Conservation (phyloP, 169 alveolate species). For the Amoebophrya sp. region DNA sequence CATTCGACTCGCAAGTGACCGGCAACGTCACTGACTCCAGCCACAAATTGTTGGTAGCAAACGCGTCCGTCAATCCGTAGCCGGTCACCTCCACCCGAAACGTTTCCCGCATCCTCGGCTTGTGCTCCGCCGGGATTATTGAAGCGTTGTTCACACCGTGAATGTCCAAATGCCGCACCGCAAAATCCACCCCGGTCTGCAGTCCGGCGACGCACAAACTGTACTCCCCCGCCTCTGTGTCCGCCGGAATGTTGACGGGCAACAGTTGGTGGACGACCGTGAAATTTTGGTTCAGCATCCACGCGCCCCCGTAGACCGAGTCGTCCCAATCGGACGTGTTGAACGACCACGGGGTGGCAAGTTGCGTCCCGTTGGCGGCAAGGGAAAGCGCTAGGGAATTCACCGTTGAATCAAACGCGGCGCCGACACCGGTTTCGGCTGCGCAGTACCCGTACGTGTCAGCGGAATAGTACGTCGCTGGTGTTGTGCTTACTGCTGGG, state of each 20-base stretch:
- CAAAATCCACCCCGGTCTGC: not conserved
- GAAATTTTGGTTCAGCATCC: not conserved
- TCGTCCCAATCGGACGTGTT: not conserved
- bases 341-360: not conserved
- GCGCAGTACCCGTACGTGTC: not conserved
- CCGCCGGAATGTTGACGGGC: not conserved
- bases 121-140: not conserved
- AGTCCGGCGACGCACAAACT: not conserved
- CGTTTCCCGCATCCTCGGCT: not conserved
- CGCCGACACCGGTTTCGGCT: not conserved
- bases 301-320: not conserved
- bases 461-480: not conserved
- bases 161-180: not conserved
- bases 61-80: not conserved
- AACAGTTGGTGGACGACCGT: not conserved
- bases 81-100: not conserved
- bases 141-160: constrained; percentile 7
- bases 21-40: not conserved
- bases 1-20: not conserved
- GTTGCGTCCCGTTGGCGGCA: not conserved
- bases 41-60: not conserved
- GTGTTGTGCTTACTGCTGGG: not conserved
- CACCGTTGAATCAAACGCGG: not conserved
- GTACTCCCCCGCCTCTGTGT: not conserved
- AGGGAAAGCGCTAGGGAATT: not conserved